Evolutionary conservation across 2,329 filamentous ascomycete genomes (phyloP), one percentile per base, ranked within the genome.

Genomic region (Drechslerella coelobrocha): DNA sequence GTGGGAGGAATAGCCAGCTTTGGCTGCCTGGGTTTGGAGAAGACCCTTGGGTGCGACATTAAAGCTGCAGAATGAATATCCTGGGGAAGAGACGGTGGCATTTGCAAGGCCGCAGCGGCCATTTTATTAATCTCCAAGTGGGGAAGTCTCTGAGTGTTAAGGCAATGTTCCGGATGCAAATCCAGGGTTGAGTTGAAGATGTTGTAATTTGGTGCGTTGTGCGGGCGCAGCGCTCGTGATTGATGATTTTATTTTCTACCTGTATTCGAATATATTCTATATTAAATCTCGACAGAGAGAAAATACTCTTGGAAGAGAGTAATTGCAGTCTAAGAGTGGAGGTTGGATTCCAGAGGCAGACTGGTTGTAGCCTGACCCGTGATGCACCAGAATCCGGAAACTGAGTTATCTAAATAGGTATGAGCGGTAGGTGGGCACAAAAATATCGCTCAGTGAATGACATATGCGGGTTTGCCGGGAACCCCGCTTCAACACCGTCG

Each of bases 61-160:
- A 61, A 69, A 34, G 54, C 61, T 19, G 54, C 37, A 53, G 61
- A 43, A 34, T 66, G 61, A 23, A 69, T 69, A 56, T 61, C 51
- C 56, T 34, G 47, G 57, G 65, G 34, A 5, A 61, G 51, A 52
- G 65, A 69, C 34, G 65, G 41, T 45, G 17, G 65, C 65, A 69
- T 69, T 41, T 69, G 65, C 57, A 69, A 54, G 56, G 57, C 52
- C 54, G 65, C 57, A 41, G 57, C 65, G 61, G 65, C 65, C 65
- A 69, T 69, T 61, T 61, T 69, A 69, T 61, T 31, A 57, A 26
- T 41, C 27, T 61, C 14, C 37, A 48, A 17, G 43, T 55, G 26
- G 53, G 27, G 31, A 52, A 19, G 21, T 34, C 26, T 37, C 17
- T 31, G 27, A 27, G 23, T 51, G 29, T 61, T 53, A 61, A 29